Base-by-base conservation (phyloP, 495 filamentous ascomycete species). In the Bacidia rubella region DNA sequence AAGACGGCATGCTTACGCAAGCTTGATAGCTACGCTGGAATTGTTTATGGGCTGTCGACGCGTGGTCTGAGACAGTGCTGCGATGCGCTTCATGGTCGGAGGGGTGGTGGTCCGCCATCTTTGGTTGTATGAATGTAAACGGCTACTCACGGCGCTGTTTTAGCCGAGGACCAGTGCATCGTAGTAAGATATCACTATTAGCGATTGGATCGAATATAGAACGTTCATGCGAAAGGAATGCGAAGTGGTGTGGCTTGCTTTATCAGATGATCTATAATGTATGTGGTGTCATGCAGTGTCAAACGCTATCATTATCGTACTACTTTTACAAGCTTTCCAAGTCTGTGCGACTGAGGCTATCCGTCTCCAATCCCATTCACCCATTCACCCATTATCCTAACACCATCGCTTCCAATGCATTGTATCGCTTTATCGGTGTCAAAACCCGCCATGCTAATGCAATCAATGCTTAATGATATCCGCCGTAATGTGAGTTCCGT, bases 401-500 rank as follows among this genome's bases (percentile, higher is more conserved):
- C 7, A 44, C 41, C 41, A 5, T 9, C 41, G 41, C 41, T 17
- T 44, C 17, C 41, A 17, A 44, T 44, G 41, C 41, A 44, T 17
- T 44, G 41, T 17, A 44, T 9, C 41, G 41, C 41, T 44, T 39
- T 15, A 35, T 35, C 15, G 15, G 29, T 7, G 15, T 35, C 29
- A 35, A 44, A 44, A 17, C 20, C 7, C 17, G 20, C 20, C 41
- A 44, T 44, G 9, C 41, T 9, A 7, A 44, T 9, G 41, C 7
- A 9, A 20, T 44, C 5, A 35, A 35, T 20, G 41, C 32, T 44
- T 17, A 46, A 47, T 47, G 27, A 44, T 45, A 48, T 19, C 59
- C 56, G 40, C 60, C 65, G 51, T 60, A 66, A 20, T 58, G 48
- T 26, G 67, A 70, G 23, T 54, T 57, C 12, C 67, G 61, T 19